Evolutionary conservation across 768 basidiomycete genomes (phyloP).

Genomic region (Infundibulicybe gibba): DNA sequence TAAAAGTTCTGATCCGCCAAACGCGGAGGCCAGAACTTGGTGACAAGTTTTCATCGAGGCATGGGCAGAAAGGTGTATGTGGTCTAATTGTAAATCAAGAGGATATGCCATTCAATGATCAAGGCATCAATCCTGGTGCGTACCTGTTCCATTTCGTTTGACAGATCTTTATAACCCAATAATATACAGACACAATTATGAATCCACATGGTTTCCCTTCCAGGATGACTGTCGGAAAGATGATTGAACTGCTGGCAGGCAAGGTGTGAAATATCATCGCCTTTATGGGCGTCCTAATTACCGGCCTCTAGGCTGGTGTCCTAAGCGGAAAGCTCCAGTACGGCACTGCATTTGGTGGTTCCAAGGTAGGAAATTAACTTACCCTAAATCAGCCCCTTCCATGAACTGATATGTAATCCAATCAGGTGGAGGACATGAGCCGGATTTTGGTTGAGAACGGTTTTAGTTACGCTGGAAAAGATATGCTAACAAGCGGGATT

Average conservation of each 20-base stretch:
- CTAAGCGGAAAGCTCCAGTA: constrained; percentile 86
- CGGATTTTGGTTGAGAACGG: constrained; percentile 92
- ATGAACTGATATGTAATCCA: constrained; percentile 4
- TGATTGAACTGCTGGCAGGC: constrained; percentile 96
- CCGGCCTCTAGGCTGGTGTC: constrained; percentile 71
- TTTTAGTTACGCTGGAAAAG: constrained; percentile 98
- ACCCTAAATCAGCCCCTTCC: neutral
- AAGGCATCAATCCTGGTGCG: constrained; percentile 88
- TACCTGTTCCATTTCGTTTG: constrained; percentile 8
- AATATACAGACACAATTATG: constrained; percentile 87
- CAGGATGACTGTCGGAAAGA: constrained; percentile 99
- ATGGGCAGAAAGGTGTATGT: constrained; percentile 99
- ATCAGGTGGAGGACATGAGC: constrained; percentile 95
- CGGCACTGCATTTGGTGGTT: constrained; percentile 96
- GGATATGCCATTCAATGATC: constrained; percentile 99
- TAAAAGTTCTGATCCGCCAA: constrained; percentile 97
- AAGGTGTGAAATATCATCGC: constrained; percentile 52
- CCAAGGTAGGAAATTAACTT: constrained; percentile 57
- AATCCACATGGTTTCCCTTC: constrained; percentile 99
- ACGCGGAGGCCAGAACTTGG: constrained; percentile 95
- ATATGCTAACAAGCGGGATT: constrained; percentile 97
- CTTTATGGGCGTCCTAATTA: constrained; percentile 1
- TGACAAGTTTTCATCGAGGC: constrained; percentile 97
- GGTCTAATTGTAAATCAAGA: constrained; percentile 98
- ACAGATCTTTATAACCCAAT: constrained; percentile 9